Conservation (phyloP, 345 rosid species). For the Sisymbrium altissimum region DNA sequence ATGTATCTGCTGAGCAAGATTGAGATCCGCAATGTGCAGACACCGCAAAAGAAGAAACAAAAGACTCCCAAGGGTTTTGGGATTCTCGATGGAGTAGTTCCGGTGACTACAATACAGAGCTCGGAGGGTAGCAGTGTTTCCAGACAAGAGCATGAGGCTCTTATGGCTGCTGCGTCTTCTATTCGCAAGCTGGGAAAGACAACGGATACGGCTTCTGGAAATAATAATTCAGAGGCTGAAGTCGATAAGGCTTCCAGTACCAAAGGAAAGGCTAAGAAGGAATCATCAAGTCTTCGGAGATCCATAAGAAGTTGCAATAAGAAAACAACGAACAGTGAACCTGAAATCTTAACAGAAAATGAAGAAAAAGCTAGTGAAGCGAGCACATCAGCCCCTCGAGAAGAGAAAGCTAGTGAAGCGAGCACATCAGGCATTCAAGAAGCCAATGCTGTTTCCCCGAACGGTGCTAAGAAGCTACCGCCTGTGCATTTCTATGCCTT, state of each 20-base stretch:
- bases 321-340: conserved; percentile 29
- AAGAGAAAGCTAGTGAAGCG: too few species aligned
- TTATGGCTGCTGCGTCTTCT: conserved; percentile 73
- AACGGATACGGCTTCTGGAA: conserved; percentile 33
- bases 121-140: conserved; percentile 65
- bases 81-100: conserved; percentile 86
- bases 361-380: conserved; percentile 39
- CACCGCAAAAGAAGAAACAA: conserved; percentile 71
- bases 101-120: conserved; percentile 54
- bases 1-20: conserved; percentile 85
- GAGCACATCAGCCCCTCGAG: conserved; percentile 18
- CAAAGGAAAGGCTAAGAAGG: conserved; percentile 53
- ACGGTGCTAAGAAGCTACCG: conserved; percentile 50
- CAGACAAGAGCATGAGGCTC: conserved; percentile 74
- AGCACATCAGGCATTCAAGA: conserved; percentile 20
- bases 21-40: conserved; percentile 59
- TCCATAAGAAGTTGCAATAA: conserved; percentile 34
- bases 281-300: conserved; percentile 20
- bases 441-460: conserved; percentile 1
- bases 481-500: conserved; percentile 73
- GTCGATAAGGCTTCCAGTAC: conserved; percentile 32
- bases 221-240: conserved; percentile 41
- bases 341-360: conserved; percentile 37
- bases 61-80: conserved; percentile 88
- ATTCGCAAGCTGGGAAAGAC: conserved; percentile 49